Conservation (phyloP, 768 basidiomycete species). For the Termitomyces sp. region DNA sequence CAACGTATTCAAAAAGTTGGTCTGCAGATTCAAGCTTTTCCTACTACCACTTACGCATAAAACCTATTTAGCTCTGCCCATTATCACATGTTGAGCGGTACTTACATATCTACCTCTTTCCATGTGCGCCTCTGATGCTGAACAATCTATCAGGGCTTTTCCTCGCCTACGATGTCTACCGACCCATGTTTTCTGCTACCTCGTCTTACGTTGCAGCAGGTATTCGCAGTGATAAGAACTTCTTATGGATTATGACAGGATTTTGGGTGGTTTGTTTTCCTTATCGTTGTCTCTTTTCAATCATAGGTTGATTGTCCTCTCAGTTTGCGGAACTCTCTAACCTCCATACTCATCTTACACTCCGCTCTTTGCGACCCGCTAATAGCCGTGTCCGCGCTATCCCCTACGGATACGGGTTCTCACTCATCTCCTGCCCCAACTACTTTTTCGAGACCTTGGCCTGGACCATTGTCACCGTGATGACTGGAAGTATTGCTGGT, state of each 20-base stretch:
- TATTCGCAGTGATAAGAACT: conserved; percentile 57
- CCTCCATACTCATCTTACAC: conserved; percentile 73
- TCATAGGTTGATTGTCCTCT: not conserved
- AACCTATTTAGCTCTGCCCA: conserved; percentile 66
- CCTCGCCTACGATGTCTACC: conserved; percentile 78
- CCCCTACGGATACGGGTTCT: conserved; percentile 91
- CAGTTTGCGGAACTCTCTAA: conserved; percentile 89
- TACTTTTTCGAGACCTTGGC: conserved; percentile 88
- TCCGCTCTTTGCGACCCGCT: conserved; percentile 79
- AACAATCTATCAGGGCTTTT: conserved; percentile 49
- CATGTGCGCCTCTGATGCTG: not conserved
- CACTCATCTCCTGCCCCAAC: conserved; percentile 84
- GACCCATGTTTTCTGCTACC: conserved; percentile 68
- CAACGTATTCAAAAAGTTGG: conserved; percentile 90
- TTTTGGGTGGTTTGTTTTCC: conserved; percentile 67
- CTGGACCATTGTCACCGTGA: conserved; percentile 66
- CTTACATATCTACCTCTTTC: not conserved
- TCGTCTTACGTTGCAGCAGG: conserved; percentile 64
- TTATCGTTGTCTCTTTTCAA: not conserved
- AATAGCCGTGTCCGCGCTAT: conserved; percentile 79
- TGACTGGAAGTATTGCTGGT: conserved; percentile 81
- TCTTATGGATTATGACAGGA: conserved; percentile 62
- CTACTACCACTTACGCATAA: not conserved
- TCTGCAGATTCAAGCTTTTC: not conserved
- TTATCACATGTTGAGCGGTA: conserved; percentile 80